Conservation (phyloP, 768 basidiomycete species). For the Phanerodontia chrysosporium region DNA sequence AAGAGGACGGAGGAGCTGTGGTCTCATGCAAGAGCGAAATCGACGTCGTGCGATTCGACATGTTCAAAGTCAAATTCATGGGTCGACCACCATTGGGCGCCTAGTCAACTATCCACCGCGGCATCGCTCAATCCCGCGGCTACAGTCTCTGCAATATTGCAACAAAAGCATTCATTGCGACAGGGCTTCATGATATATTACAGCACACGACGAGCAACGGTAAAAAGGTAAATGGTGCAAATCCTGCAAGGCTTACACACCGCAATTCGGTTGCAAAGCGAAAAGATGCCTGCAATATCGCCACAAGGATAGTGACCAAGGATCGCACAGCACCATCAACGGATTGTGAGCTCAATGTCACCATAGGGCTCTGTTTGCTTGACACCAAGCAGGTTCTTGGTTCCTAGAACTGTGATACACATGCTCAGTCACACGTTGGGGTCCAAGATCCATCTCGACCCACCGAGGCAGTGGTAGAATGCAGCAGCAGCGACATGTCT, state of each 20-base stretch:
- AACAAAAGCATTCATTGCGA: no score
- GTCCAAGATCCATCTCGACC: slow-evolving; percentile 6
- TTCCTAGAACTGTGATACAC: slow-evolving; percentile 56
- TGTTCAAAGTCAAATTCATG: neutral
- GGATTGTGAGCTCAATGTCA: slow-evolving; percentile 38
- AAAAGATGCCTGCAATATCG: no score
- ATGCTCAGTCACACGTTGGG: neutral
- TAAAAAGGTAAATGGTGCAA: no score
- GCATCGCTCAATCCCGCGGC: neutral
- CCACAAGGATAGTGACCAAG: no score
- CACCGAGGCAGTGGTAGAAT: slow-evolving; percentile 84
- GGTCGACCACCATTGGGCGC: slow-evolving; percentile 4
- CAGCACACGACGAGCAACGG: no score
- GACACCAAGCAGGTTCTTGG: slow-evolving; percentile 65
- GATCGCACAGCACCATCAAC: neutral
- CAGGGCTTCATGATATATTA: neutral
- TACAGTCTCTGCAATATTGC: no score
- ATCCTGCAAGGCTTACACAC: no score
- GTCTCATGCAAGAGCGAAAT: slow-evolving; percentile 9
- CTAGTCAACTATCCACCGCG: neutral
- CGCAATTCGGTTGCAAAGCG: no score
- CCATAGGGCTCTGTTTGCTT: slow-evolving; percentile 61
- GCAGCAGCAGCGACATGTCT: slow-evolving; percentile 76
- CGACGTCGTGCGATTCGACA: slow-evolving; percentile 6
- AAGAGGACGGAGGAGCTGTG: slow-evolving; percentile 10